Base-by-base conservation (phyloP, 1,139 yeast species). In the Debaryomyces udenii region DNA sequence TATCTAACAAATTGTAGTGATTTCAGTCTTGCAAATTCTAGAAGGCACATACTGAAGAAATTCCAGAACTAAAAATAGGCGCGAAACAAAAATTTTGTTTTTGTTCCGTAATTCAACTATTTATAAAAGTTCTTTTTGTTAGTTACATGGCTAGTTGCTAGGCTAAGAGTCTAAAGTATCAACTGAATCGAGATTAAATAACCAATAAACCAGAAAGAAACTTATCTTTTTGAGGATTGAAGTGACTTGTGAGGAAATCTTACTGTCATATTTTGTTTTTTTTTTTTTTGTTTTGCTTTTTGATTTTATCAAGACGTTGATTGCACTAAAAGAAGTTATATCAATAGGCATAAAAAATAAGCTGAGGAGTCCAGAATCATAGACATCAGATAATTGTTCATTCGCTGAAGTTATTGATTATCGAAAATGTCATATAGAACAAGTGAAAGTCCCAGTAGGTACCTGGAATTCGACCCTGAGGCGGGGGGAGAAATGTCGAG, bases 401-500 rank as follows among this genome's bases (percentile, higher is more conserved):
- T 26, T 26, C 28, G 28, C 29, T 29, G 18, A 17, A 37, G 28
- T 10, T 18, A 31, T 10, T 14, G n/a, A n/a, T 24, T 10, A 14
- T 14, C 20, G 23, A 43, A 20, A 17, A 45, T 45, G 46, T 45
- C 48, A 14, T 42, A 35, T 23, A 35, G 62, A 47, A 50, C 52
- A 40, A 53, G 58, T 38, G 39, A 39, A 15, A 39, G 41, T 32
- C 49, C 58, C 18, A 48, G 45, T 26, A 64, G 54, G 43, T 72
- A 70, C 52, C 66, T 59, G 44, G 77, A 70, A 49, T 70, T 70
- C 45, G 81, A 77, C 55, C 73, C 74, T 1, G 82, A 77, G 50
- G 45, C 77, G 2, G 78, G 77, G 20, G 78, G 77, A 18, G 74
- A 74, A 29, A 39, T 78, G 31, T 58, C 65, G 31, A 62, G 93